Conservation (phyloP, 1,284 basidiomycete genomes). For the Fomitopsis pinicola region DNA sequence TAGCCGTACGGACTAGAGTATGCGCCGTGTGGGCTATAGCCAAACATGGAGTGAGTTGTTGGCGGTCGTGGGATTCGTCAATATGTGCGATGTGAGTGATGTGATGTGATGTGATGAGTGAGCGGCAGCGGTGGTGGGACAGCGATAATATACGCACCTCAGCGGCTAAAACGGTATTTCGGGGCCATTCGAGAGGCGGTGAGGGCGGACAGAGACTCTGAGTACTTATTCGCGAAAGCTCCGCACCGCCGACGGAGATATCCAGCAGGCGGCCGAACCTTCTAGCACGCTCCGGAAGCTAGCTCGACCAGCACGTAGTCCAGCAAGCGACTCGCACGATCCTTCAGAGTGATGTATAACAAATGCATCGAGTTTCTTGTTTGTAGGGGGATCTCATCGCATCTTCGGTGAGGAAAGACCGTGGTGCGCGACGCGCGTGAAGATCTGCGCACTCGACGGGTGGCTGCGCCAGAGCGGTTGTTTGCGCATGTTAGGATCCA, state of each 20-base stretch:
- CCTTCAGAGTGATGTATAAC: too few species aligned
- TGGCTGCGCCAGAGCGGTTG: not conserved
- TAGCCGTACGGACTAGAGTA: slow-evolving; percentile 11
- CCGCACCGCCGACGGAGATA: not conserved
- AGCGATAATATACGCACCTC: not conserved
- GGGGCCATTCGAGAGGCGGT: not conserved
- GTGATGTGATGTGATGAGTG: not conserved
- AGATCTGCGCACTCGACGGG: not conserved
- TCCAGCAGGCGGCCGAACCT: not conserved
- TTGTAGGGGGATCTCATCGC: too few species aligned
- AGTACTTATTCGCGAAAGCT: not conserved
- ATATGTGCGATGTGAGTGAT: not conserved
- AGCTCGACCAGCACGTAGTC: not conserved
- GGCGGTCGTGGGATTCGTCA: not conserved
- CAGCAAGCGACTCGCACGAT: not conserved
- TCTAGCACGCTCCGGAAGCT: not conserved
- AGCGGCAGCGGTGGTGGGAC: not conserved
- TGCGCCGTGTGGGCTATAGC: slow-evolving; percentile 6
- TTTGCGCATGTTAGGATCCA: not conserved
- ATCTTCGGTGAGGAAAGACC: too few species aligned
- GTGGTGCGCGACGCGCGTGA: too few species aligned
- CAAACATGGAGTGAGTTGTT: not conserved
- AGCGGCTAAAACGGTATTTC: not conserved
- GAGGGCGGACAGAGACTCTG: not conserved
- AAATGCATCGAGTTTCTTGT: too few species aligned